phyloP scores from a whole-genome alignment of 371 early-diverging fungal species.

The Mucor sp. region DNA sequence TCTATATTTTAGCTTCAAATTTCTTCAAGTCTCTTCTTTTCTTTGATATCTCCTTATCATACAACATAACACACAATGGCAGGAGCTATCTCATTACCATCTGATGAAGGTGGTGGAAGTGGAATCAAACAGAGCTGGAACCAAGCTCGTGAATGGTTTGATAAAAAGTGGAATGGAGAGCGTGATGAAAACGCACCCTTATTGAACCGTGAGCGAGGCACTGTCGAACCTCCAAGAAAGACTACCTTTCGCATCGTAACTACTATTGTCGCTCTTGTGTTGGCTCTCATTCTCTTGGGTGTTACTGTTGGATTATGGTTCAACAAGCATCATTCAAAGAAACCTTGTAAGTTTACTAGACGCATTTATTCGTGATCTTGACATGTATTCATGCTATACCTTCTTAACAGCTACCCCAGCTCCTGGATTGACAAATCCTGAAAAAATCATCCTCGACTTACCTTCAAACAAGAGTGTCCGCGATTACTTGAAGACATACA shows the following conservation, averaged over 20 bases:
- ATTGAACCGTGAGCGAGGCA: slow-evolving; percentile 32
- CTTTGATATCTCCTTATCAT: not conserved
- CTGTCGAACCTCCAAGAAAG: slow-evolving; percentile 28
- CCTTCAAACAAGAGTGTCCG: slow-evolving; percentile 21
- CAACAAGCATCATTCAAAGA: not conserved
- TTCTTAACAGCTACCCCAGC: not conserved
- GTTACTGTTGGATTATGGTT: slow-evolving; percentile 52
- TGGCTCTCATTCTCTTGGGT: slow-evolving; percentile 42
- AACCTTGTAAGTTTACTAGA: not conserved
- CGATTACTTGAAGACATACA: slow-evolving; percentile 31
- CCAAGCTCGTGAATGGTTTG: slow-evolving; percentile 44
- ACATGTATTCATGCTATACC: not conserved
- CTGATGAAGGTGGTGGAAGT: not conserved
- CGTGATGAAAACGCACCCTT: slow-evolving; percentile 42
- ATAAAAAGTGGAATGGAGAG: slow-evolving; percentile 54
- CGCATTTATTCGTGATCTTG: not conserved
- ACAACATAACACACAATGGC: not conserved
- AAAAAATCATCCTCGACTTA: slow-evolving; percentile 15
- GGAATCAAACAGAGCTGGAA: not conserved
- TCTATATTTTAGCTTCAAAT: not conserved
- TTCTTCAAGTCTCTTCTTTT: not conserved
- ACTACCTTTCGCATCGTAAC: slow-evolving; percentile 22
- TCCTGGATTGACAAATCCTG: slow-evolving; percentile 1
- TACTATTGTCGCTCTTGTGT: slow-evolving; percentile 14
- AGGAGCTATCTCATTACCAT: slow-evolving; percentile 11